These are phyloP conservation scores for Lodderomyces orthopsilosis DNA, from an alignment of 1,139 yeast species.

Conservation along the genomic window DNA sequence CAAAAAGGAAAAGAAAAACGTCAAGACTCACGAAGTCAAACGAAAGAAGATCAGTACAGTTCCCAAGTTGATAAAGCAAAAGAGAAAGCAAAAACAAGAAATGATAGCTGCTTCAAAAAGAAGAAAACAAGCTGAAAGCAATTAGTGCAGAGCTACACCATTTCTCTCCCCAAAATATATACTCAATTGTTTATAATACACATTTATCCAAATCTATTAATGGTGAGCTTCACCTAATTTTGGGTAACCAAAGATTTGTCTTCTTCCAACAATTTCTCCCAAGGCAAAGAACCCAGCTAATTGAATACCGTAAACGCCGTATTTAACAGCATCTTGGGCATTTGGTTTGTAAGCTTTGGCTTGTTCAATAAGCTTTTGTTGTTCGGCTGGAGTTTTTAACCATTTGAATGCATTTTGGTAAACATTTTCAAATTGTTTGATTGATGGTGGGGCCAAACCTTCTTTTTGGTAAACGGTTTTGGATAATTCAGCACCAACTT, in stretches of 20 bases:
- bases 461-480: conserved; percentile 90
- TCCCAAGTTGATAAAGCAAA: conserved; percentile 64
- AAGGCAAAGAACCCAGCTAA: conserved; percentile 87
- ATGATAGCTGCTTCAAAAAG: conserved; percentile 81
- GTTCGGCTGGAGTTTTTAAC: conserved; percentile 39
- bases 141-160: neutral
- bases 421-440: conserved; percentile 74
- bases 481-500: conserved; percentile 83
- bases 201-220: conserved; percentile 6
- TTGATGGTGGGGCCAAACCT: conserved; percentile 88
- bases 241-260: conserved; percentile 86
- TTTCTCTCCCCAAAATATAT: neutral
- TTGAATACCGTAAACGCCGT: conserved; percentile 77
- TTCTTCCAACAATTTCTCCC: conserved; percentile 97
- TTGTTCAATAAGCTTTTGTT: conserved; percentile 46
- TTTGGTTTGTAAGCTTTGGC: conserved; percentile 46
- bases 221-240: conserved; percentile 35
- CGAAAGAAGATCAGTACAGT: conserved; percentile 84
- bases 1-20: conserved; percentile 60
- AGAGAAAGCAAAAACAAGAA: conserved; percentile 60
- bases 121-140: conserved; percentile 36
- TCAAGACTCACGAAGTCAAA: conserved; percentile 60
- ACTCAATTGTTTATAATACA: conserved; percentile 1
- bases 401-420: conserved; percentile 51
- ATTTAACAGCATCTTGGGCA: conserved; percentile 62